Percentiles rank a stretch among this genome's conserved stretches.
phyloP scores from a whole-genome alignment of 2,329 filamentous ascomycete species.

The Xylaria sp. region DNA sequence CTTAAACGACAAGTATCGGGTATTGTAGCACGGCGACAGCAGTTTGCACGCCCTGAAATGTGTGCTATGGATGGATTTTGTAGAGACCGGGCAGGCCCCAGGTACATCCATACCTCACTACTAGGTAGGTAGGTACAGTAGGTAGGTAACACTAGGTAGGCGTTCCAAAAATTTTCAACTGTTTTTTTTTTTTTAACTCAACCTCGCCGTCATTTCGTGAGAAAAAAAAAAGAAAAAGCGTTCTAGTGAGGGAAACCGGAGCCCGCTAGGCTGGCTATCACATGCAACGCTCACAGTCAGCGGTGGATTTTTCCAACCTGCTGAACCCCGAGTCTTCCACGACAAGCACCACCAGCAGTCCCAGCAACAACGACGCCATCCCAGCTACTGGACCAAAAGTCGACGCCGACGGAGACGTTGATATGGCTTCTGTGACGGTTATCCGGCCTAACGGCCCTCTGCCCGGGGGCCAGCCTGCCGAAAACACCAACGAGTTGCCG shows the following conservation, averaged over 20 bases:
- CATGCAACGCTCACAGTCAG: constrained; percentile 76
- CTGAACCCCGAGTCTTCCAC: constrained; percentile 63
- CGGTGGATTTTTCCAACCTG: constrained; percentile 75
- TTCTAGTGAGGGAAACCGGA: constrained; percentile 24
- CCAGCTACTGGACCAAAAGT: constrained; percentile 33
- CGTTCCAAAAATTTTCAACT: neutral
- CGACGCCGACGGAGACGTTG: constrained; percentile 42
- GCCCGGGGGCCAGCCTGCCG: constrained; percentile 62
- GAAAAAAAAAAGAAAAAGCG: constrained; percentile 13
- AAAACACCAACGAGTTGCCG: constrained; percentile 73
- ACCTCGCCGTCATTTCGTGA: neutral
- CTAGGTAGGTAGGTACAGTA: too few relatives aligned
- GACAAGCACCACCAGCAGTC: constrained; percentile 21
- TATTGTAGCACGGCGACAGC: neutral
- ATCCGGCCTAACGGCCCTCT: constrained; percentile 66
- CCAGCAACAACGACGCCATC: constrained; percentile 32
- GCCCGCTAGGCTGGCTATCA: constrained; percentile 53
- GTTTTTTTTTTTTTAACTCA: constrained; percentile 10
- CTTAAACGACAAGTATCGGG: neutral
- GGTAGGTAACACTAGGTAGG: neutral
- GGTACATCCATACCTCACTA: too few relatives aligned
- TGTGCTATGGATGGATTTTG: neutral
- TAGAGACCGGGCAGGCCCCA: neutral
- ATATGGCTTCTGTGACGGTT: constrained; percentile 59
- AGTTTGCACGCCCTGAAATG: neutral